Conservation (phyloP, 177 flowering plant species). For the Vitis hybrid region DNA sequence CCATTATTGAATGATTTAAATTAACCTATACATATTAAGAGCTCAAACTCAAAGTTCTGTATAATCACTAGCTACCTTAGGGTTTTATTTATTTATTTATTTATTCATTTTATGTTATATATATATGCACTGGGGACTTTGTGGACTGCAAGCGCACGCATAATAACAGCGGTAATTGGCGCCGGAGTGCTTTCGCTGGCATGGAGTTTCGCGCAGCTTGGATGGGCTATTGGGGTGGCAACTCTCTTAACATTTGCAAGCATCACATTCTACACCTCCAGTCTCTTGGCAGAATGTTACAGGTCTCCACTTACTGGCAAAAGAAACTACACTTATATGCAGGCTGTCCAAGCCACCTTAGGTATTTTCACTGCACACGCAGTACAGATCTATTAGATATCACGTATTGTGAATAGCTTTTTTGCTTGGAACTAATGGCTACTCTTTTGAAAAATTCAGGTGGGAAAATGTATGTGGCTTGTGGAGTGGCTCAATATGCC, state of each 20-base stretch:
- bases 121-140: too few species aligned
- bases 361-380: slow-evolving; percentile 18
- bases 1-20: too few species aligned
- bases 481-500: slow-evolving; percentile 41
- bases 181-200: slow-evolving; percentile 53
- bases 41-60: too few species aligned
- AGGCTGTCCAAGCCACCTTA: slow-evolving; percentile 34
- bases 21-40: too few species aligned
- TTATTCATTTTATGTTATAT: too few species aligned
- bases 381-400: too few species aligned
- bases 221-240: slow-evolving; percentile 39
- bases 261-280: slow-evolving; percentile 36
- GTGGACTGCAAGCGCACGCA: slow-evolving; percentile 43
- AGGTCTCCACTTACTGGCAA: slow-evolving; percentile 32
- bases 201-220: slow-evolving; percentile 53
- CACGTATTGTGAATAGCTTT: background rate
- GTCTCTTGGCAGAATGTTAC: slow-evolving; percentile 49
- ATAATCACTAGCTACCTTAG: too few species aligned
- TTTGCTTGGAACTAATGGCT: background rate
- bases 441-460: slow-evolving; percentile 27
- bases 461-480: slow-evolving; percentile 25
- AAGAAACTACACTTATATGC: slow-evolving; percentile 40
- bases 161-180: slow-evolving; percentile 52
- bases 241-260: slow-evolving; percentile 26
- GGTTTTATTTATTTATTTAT: too few species aligned